These are phyloP conservation scores for Nicotiana rustica DNA, from an alignment of 305 asterid species.

Conservation along the genomic window DNA sequence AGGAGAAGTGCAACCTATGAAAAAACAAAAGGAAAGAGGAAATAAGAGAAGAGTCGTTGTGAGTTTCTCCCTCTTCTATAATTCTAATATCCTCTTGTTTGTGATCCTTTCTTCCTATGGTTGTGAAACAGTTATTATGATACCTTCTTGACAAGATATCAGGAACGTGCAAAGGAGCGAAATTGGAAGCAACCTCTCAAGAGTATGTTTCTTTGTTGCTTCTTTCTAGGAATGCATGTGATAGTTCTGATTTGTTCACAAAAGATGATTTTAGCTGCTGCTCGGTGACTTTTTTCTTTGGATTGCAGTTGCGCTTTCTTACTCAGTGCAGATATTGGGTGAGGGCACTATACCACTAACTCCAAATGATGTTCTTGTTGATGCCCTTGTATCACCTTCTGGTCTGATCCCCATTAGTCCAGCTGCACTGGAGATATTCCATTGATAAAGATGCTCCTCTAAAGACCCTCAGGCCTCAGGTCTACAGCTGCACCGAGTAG, in stretches of 20 bases:
- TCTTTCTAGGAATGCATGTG: not conserved
- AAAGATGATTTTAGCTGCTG: not conserved
- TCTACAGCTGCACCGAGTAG: not conserved
- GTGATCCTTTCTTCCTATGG: not conserved
- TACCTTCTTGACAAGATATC: slow-evolving; percentile 16
- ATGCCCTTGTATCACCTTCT: slow-evolving; percentile 18
- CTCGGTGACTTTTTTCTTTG: not conserved
- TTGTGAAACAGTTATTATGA: slow-evolving; percentile 1
- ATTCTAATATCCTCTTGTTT: not conserved
- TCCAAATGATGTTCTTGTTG: slow-evolving; percentile 12
- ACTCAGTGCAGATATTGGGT: slow-evolving; percentile 13
- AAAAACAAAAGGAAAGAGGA: not conserved
- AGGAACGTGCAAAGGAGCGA: not conserved
- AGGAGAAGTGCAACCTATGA: not conserved
- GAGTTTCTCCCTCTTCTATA: not conserved
- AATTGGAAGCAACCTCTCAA: slow-evolving; percentile 18
- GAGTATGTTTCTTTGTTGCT: not conserved
- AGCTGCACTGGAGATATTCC: not conserved
- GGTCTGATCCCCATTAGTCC: slow-evolving; percentile 1
- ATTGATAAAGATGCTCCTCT: not conserved
- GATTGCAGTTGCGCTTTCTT: slow-evolving; percentile 20
- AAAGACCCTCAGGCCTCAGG: not conserved
- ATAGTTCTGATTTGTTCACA: not conserved
- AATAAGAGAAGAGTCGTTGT: not conserved
- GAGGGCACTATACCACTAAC: not conserved